These are phyloP conservation scores for Cornus suecica DNA, from an alignment of 148 eudicot species.

Conservation along the genomic window DNA sequence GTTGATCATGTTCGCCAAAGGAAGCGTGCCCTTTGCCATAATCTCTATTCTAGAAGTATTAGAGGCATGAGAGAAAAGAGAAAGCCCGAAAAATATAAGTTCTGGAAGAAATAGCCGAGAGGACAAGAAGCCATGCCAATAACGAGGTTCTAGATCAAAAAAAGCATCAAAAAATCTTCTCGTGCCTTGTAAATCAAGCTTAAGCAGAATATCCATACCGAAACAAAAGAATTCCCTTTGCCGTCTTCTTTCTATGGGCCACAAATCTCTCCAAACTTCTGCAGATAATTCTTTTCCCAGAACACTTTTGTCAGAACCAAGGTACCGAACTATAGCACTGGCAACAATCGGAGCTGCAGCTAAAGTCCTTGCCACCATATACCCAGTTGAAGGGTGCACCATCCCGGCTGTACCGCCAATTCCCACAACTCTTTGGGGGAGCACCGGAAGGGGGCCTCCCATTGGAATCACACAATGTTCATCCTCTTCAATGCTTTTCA, in stretches of 20 bases:
- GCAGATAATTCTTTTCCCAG: conserved; percentile 60
- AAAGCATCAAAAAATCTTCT: conserved; percentile 90
- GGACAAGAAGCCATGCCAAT: conserved; percentile 98
- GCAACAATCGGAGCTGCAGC: conserved; percentile 98
- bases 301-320: conserved; percentile 42
- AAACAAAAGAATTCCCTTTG: conserved; percentile 98
- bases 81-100: conserved; percentile 72
- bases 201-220: conserved; percentile 93
- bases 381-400: conserved; percentile 99
- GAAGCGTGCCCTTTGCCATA: conserved; percentile 91
- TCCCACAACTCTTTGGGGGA: conserved; percentile 93
- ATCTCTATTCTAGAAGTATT: conserved; percentile 90
- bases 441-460: conserved; percentile 94
- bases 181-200: conserved; percentile 88
- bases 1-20: conserved; percentile 76
- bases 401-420: conserved; percentile 99
- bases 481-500: conserved; percentile 89
- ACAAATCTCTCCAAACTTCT: conserved; percentile 83
- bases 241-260: conserved; percentile 94
- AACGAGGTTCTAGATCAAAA: conserved; percentile 91
- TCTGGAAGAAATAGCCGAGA: conserved; percentile 88
- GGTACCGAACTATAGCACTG: conserved; percentile 64
- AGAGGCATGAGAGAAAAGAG: conserved; percentile 84
- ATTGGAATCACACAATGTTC: conserved; percentile 92
- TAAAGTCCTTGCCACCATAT: conserved; percentile 96